Evolutionary conservation across 2,329 filamentous ascomycete genomes (phyloP), one percentile per base, ranked within the genome.

Genomic region (Colletotrichum incanum): DNA sequence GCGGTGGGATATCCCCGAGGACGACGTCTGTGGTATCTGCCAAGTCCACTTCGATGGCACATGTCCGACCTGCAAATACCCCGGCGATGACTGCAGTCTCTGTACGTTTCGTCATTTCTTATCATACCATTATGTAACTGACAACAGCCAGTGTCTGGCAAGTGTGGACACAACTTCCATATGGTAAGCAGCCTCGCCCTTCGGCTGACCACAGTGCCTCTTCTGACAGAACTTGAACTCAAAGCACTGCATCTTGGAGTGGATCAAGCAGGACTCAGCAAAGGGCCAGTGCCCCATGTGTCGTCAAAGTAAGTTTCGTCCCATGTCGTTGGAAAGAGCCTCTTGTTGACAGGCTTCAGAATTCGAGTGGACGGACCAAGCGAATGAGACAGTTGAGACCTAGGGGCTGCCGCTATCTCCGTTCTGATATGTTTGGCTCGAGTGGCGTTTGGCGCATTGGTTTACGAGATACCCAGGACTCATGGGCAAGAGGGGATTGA

Each of bases 281-380:
- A 96, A 95, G 78, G 96, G 96, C 28, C 93, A 98, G 75, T 99
- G 96, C 81, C 96, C 96, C 37, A 98, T 99, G 96, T 99, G 96
- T 80, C 91, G 96, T 76, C 96, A 98, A 83, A 94, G 94, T 96
- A 88, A 77, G 86, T 78, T 59, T 70, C 50, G n/a, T 26, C 45
- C 6, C 59, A 34, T 55, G 23, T 55, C 11, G 37, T 43, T 37
- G 31, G 16, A 8, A 8, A n/a, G 37, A 9, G 31, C 20, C 26
- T n/a, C 18, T 12, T 18, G 47, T 20, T 59, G 43, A 72, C 58
- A 49, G 5, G 20, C 28, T 31, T 14, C 64, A 85, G 83, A 80
- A 37, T 85, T 85, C 67, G 83, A 84, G 75, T 85, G 83, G 83
- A 77, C 75, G 31, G 81, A 84, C 34, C 81, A 83, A 62, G 63